These are phyloP conservation scores for Balakata baccata DNA, from an alignment of 345 rosid genomes.

Conservation along the genomic window DNA sequence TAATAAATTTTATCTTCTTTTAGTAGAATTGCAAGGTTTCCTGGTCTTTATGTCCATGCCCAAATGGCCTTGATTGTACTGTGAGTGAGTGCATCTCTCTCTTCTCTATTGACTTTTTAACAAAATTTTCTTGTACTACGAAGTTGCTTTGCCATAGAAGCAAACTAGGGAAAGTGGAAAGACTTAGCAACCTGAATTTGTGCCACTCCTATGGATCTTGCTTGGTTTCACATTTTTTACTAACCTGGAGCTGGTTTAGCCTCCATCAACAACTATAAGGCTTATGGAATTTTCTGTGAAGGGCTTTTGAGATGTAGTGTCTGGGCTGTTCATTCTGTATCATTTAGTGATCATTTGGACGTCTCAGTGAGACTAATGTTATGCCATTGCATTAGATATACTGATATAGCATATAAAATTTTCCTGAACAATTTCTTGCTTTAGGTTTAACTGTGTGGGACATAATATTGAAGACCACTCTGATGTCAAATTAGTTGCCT, in stretches of 20 bases:
- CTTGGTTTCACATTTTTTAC: neutral
- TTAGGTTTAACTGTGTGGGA: neutral
- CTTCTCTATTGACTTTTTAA: neutral
- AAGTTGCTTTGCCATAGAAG: neutral
- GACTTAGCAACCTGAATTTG: neutral
- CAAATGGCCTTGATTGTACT: neutral
- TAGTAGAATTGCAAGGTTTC: neutral
- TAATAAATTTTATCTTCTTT: neutral
- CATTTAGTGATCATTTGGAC: neutral
- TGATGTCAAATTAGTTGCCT: neutral
- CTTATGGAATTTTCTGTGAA: neutral
- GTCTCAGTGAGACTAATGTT: neutral
- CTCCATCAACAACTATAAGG: neutral
- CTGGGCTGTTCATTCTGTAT: neutral
- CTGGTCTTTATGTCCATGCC: neutral
- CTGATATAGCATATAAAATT: neutral
- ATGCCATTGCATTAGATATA: constrained; percentile 1
- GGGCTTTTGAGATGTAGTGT: neutral
- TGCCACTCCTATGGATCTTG: neutral
- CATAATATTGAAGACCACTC: neutral
- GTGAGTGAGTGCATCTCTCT: neutral
- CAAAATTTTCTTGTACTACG: neutral
- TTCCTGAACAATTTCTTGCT: neutral
- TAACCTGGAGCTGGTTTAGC: neutral
- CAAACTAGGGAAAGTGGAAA: neutral